Evolutionary conservation across 2,329 filamentous ascomycete genomes (phyloP).

Genomic region (Aaosphaeria arxii): DNA sequence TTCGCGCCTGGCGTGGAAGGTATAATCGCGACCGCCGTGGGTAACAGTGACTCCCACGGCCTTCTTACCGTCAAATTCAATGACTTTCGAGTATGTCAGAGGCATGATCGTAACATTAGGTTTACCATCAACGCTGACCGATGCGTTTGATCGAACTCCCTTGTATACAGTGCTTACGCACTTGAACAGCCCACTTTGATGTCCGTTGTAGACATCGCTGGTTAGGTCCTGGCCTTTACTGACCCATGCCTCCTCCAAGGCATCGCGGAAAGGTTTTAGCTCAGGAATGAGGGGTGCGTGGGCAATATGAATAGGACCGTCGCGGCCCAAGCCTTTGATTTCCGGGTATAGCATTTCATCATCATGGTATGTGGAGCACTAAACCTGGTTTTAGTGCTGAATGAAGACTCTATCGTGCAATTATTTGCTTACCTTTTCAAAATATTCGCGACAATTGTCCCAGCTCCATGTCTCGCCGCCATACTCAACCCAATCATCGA

Average conservation of each 20-base stretch:
- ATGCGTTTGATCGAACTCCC: conserved; percentile 54
- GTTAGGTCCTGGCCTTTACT: conserved; percentile 51
- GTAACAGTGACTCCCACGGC: conserved; percentile 50
- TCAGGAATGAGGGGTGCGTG: conserved; percentile 56
- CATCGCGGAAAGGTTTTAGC: conserved; percentile 50
- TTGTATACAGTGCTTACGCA: conserved; percentile 58
- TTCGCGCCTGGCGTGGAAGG: conserved; percentile 13
- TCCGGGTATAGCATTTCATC: conserved; percentile 48
- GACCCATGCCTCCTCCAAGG: conserved; percentile 52
- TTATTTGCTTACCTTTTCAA: conserved; percentile 42
- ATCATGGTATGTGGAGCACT: conserved; percentile 54
- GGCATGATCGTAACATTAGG: conserved; percentile 54
- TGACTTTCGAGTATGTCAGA: conserved; percentile 49
- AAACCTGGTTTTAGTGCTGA: no score
- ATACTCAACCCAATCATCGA: conserved; percentile 49
- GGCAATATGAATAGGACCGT: conserved; percentile 53
- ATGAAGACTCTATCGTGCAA: no score
- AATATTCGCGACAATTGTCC: conserved; percentile 50
- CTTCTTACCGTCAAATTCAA: conserved; percentile 50
- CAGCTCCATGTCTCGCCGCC: conserved; percentile 55
- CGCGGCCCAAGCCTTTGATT: conserved; percentile 50
- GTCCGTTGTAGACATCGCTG: conserved; percentile 56
- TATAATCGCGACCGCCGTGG: conserved; percentile 40
- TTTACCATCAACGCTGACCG: conserved; percentile 52
- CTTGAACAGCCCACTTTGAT: conserved; percentile 53